Percentiles rank a stretch among this genome's conserved stretches.
Conservation (phyloP, 306 rosid genomes). For the Vachellia collinsii region DNA sequence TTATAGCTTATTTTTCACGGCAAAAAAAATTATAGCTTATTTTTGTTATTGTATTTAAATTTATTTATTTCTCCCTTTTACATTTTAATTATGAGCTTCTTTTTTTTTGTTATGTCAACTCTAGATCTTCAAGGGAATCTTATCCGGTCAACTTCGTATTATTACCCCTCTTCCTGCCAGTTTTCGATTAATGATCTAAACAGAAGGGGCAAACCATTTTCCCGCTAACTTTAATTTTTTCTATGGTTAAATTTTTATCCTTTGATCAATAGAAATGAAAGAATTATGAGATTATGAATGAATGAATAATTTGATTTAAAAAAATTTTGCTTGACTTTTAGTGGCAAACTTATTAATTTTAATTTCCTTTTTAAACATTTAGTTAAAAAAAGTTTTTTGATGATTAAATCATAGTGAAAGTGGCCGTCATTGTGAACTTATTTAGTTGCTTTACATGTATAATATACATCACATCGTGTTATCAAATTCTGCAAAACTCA, state of each 20-base stretch:
- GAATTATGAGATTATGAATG: not conserved
- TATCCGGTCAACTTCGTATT: constrained; percentile 7
- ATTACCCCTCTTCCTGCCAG: not conserved
- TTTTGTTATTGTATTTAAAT: not conserved
- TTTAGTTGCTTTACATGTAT: too few species aligned
- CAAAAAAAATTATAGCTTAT: not conserved
- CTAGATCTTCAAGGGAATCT: not conserved
- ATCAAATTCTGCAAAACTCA: not conserved
- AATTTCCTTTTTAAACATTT: not conserved
- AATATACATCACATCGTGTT: not conserved
- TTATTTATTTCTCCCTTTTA: not conserved
- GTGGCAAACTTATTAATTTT: not conserved
- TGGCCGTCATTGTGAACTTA: too few species aligned
- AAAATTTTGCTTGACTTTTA: not conserved
- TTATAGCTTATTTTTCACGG: not conserved
- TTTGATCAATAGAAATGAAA: not conserved
- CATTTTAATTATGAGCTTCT: not conserved
- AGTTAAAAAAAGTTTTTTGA: not conserved
- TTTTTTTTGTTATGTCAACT: not conserved
- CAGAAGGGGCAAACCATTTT: not conserved
- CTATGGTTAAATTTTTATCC: not conserved
- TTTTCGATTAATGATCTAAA: not conserved
- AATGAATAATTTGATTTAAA: not conserved
- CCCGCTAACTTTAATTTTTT: not conserved
- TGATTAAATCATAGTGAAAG: not conserved